Conservation (phyloP, 371 early-diverging fungal species). For the Choanephora cucurbitarum region DNA sequence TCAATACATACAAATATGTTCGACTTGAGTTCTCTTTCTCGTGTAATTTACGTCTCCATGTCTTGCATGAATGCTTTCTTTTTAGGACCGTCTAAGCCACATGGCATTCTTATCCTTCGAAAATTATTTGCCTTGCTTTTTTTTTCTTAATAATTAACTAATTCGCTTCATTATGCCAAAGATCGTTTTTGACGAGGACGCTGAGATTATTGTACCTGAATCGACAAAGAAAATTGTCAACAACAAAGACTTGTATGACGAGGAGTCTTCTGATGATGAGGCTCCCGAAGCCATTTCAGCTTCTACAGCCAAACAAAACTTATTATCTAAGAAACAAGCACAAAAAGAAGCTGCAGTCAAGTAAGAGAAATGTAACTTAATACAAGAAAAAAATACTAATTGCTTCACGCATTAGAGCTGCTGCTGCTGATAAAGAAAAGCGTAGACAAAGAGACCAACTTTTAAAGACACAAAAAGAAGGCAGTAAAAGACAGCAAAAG, state of each 20-base stretch:
- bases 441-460: constrained; percentile 45
- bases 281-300: constrained; percentile 53
- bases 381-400: background rate
- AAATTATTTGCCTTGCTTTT: background rate
- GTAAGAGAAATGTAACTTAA: constrained; percentile 20
- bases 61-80: too few relatives aligned
- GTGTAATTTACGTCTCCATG: too few relatives aligned
- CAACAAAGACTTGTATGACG: constrained; percentile 11
- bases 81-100: background rate
- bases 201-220: constrained; percentile 28
- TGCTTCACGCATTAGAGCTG: constrained; percentile 18
- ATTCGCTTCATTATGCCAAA: constrained; percentile 31
- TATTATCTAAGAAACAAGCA: constrained; percentile 28
- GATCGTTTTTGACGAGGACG: constrained; percentile 44
- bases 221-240: constrained; percentile 18
- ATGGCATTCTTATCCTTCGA: background rate
- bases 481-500: constrained; percentile 35
- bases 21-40: too few relatives aligned
- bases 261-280: constrained; percentile 42
- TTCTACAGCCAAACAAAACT: constrained; percentile 30
- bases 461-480: constrained; percentile 51
- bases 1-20: too few relatives aligned
- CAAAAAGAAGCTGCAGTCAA: constrained; percentile 45
- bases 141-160: background rate
- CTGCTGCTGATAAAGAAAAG: constrained; percentile 42